Percentiles rank a stretch among this genome's conserved stretches.
Conservation (phyloP, 257 asterid species). For the Scutellaria baicalensis region DNA sequence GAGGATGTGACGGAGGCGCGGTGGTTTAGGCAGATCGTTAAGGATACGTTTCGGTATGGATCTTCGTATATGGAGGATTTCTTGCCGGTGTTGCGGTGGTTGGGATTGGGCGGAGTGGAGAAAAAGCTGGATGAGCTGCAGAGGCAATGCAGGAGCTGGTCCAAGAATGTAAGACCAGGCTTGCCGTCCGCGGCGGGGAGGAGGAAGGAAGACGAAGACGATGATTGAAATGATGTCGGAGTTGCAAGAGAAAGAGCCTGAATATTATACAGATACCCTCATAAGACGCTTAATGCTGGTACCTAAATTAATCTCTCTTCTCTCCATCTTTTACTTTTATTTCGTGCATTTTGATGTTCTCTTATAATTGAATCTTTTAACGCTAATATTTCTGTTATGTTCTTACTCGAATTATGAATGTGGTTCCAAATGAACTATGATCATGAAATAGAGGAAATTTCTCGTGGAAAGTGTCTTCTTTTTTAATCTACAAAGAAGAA, state of each 20-base stretch:
- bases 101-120: conserved; percentile 35
- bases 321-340: neutral
- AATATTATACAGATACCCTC: conserved; percentile 36
- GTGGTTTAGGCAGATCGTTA: no score
- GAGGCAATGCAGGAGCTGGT: conserved; percentile 44
- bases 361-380: no score
- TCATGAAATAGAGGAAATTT: no score
- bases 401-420: no score
- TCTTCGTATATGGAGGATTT: no score
- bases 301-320: neutral
- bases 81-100: conserved; percentile 24
- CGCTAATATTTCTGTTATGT: no score
- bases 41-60: conserved; percentile 1
- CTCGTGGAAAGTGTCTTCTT: no score
- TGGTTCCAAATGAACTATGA: no score
- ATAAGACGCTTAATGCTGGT: conserved; percentile 42
- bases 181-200: conserved; percentile 5
- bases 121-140: conserved; percentile 28
- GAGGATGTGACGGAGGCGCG: no score
- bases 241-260: conserved; percentile 45
- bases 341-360: no score
- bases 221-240: conserved; percentile 36
- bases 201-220: conserved; percentile 19
- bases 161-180: conserved; percentile 23
- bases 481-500: no score